Evolutionary conservation across 352 stramenopile species (phyloP).

Genomic region (Pythium periplocum): DNA sequence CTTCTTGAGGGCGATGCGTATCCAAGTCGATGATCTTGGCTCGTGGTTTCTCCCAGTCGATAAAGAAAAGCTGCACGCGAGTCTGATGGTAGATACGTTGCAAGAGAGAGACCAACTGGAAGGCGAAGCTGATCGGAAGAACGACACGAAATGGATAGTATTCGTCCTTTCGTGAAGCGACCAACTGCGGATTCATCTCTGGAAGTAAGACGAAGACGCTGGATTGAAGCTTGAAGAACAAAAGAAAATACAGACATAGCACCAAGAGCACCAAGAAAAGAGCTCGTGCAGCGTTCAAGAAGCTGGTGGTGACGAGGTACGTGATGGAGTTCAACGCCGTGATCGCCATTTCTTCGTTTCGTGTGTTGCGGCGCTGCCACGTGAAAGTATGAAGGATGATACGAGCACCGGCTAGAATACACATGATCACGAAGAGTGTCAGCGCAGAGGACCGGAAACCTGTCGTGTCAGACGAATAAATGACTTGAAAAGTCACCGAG

Average conservation of each 20-base stretch:
- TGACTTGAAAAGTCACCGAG: constrained; percentile 64
- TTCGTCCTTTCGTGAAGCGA: constrained; percentile 56
- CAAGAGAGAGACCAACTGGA: constrained; percentile 70
- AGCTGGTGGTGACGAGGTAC: constrained; percentile 28
- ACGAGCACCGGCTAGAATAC: constrained; percentile 41
- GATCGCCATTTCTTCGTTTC: constrained; percentile 55
- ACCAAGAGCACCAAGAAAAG: constrained; percentile 64
- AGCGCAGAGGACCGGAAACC: constrained; percentile 76
- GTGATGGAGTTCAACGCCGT: constrained; percentile 44
- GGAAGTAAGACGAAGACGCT: constrained; percentile 88
- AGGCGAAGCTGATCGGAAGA: constrained; percentile 77
- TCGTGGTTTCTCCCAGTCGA: constrained; percentile 92
- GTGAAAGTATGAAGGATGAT: constrained; percentile 81
- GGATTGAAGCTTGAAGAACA: constrained; percentile 94
- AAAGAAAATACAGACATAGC: constrained; percentile 84
- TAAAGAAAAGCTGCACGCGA: constrained; percentile 83
- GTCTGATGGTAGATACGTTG: constrained; percentile 78
- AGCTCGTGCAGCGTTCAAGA: constrained; percentile 35
- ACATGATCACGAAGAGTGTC: constrained; percentile 64
- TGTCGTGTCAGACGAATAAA: constrained; percentile 82
- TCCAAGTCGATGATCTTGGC: constrained; percentile 61
- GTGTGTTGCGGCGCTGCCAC: constrained; percentile 78
- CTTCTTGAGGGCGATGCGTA: constrained; percentile 31
- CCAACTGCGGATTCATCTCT: constrained; percentile 39
- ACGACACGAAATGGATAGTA: constrained; percentile 86